Evolutionary conservation across 768 basidiomycete species (phyloP), one percentile per base, ranked within the genome.

Genomic region (Kwoniella pini): DNA sequence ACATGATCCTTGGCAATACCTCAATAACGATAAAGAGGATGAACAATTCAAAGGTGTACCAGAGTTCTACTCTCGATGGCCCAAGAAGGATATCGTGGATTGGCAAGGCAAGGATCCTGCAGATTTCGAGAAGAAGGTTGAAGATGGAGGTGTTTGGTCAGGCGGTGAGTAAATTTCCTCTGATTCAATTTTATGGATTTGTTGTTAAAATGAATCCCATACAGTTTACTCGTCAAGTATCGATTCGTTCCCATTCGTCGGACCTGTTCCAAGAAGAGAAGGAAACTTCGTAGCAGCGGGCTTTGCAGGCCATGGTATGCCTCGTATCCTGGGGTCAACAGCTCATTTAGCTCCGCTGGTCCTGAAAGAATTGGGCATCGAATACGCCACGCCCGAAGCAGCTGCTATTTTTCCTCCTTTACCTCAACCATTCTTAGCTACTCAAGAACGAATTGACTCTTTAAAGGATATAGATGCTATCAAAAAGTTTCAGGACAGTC

Each of bases 71-170:
- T 33, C 54, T 30, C 33, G 31, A 9, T 66, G 61, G 61, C 60
- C 60, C 2, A 49, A 57, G 48, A 48, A 40, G 43, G 58, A 64
- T 26, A 27, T 70, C 12, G 36, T 46, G 3, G 65, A 51, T 13
- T 69, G 68, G 68, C 28, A 38, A 21, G 64, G 58, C 6, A 28
- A 54, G 4, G 48, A 63, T 17, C 39, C 33, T 3, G 65, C 65
- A 1, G 57, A 50, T 21, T 49, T 67, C 36, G 60, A 30, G 22
- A 30, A 39, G 13, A 28, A 26, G 17, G 31, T 27, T n/a, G 50
- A 70, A 6, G 62, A 67, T 4, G 68, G 61, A 7, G 60, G 65
- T 53, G 68, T 70, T 4, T 70, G 68, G 65, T 57, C 65, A 6
- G 65, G 68, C 6, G 52, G 68, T 69, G 61, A 55, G 68, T 65